Conservation (phyloP, 805 yeast species). For the Ogataea saltuana region DNA sequence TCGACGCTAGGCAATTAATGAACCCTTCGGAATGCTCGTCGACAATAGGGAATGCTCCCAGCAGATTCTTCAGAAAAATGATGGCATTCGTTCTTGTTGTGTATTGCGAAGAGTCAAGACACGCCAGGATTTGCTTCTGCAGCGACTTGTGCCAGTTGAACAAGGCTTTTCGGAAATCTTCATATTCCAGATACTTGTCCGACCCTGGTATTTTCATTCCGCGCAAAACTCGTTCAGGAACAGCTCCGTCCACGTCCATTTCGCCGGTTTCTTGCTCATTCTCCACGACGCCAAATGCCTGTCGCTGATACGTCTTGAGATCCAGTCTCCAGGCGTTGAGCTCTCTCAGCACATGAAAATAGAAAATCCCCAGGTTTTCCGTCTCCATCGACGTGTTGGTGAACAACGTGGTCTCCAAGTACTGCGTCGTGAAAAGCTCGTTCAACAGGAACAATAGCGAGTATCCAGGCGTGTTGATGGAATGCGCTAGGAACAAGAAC, state of each 20-base stretch:
- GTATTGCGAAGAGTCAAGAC: slow-evolving; percentile 57
- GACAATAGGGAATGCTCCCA: slow-evolving; percentile 65
- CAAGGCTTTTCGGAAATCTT: slow-evolving; percentile 41
- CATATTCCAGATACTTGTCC: slow-evolving; percentile 31
- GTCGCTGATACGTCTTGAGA: slow-evolving; percentile 32
- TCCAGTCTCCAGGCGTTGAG: slow-evolving; percentile 40
- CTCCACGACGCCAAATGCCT: slow-evolving; percentile 29
- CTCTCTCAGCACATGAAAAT: slow-evolving; percentile 53
- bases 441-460: slow-evolving; percentile 44
- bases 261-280: slow-evolving; percentile 8
- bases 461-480: slow-evolving; percentile 36
- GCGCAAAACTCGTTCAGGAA: no score
- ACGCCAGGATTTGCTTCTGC: slow-evolving; percentile 42
- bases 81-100: slow-evolving; percentile 81
- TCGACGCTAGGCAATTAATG: slow-evolving; percentile 45
- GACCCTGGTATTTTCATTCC: slow-evolving; percentile 25
- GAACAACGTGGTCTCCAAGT: slow-evolving; percentile 57
- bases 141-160: slow-evolving; percentile 58
- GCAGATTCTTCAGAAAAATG: slow-evolving; percentile 63
- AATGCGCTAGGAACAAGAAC: slow-evolving; percentile 56
- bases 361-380: slow-evolving; percentile 78
- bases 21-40: slow-evolving; percentile 64
- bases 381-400: slow-evolving; percentile 77
- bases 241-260: slow-evolving; percentile 6
- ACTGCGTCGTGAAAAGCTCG: slow-evolving; percentile 44